Evolutionary conservation across 768 basidiomycete species (phyloP).

Genomic region (Leccinum longicurvipes): DNA sequence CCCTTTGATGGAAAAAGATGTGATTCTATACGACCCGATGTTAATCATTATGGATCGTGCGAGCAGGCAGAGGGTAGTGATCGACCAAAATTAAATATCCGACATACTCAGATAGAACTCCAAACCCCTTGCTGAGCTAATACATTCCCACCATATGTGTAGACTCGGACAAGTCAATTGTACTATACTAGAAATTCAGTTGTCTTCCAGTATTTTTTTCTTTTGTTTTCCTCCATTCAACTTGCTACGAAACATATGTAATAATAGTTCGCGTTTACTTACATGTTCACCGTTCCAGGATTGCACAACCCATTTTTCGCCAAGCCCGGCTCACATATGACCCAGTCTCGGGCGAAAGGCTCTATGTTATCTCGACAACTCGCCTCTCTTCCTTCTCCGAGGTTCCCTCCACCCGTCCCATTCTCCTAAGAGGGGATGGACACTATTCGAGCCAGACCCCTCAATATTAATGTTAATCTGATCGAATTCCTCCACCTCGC

Average conservation of each 20-base stretch:
- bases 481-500: slow-evolving; percentile 51
- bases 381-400: slow-evolving; percentile 15
- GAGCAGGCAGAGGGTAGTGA: too few relatives aligned
- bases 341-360: slow-evolving; percentile 26
- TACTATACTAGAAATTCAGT: too few relatives aligned
- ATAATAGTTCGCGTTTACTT: slow-evolving; percentile 73
- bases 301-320: slow-evolving; percentile 61
- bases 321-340: slow-evolving; percentile 14
- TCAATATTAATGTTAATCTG: slow-evolving; percentile 30
- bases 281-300: slow-evolving; percentile 62
- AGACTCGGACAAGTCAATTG: too few relatives aligned
- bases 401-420: slow-evolving; percentile 35
- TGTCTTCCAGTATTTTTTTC: too few relatives aligned
- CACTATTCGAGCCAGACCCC: slow-evolving; percentile 55
- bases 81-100: too few relatives aligned
- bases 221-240: too few relatives aligned
- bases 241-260: slow-evolving; percentile 36
- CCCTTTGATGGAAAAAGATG: too few relatives aligned
- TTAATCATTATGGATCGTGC: too few relatives aligned
- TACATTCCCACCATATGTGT: too few relatives aligned
- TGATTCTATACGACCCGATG: too few relatives aligned
- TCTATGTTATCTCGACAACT: slow-evolving; percentile 22
- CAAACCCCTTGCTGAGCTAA: too few relatives aligned
- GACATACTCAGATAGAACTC: too few relatives aligned
- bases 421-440: slow-evolving; percentile 69